A percentile compares a stretch with the other conserved stretches of the same genome.
These are phyloP conservation scores for Penicillium desertorum DNA, from an alignment of 495 filamentous ascomycete genomes.

Conservation along the genomic window DNA sequence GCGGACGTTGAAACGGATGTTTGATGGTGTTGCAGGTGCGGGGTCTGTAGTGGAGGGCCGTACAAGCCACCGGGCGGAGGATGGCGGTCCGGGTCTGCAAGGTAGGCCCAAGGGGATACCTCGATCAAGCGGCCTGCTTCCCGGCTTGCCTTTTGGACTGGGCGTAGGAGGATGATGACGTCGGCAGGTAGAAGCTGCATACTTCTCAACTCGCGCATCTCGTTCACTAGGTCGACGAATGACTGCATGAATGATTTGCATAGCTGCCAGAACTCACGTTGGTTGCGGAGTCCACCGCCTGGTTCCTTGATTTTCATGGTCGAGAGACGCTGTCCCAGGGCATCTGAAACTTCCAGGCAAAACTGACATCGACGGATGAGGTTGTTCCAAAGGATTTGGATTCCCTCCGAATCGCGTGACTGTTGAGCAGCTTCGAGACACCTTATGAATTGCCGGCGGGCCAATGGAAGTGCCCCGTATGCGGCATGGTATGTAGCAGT, in stretches of 20 bases:
- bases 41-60: constrained; percentile 40
- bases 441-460: constrained; percentile 60
- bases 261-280: constrained; percentile 77
- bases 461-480: constrained; percentile 62
- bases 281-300: constrained; percentile 63
- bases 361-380: constrained; percentile 63
- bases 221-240: constrained; percentile 69
- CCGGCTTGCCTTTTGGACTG: constrained; percentile 72
- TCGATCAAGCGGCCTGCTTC: constrained; percentile 73
- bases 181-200: constrained; percentile 65
- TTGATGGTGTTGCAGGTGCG: constrained; percentile 35
- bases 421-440: constrained; percentile 49
- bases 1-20: constrained; percentile 34
- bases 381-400: constrained; percentile 65
- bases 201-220: constrained; percentile 66
- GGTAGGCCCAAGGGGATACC: constrained; percentile 70
- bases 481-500: constrained; percentile 64
- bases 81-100: constrained; percentile 40
- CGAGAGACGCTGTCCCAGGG: constrained; percentile 68
- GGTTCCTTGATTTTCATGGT: constrained; percentile 82
- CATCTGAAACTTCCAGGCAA: constrained; percentile 64
- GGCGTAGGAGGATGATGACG: constrained; percentile 67
- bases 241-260: constrained; percentile 75
- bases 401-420: constrained; percentile 47
- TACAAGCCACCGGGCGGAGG: constrained; percentile 34